Base-by-base conservation (phyloP, 257 asterid species). In the Fraxinus anomala region DNA sequence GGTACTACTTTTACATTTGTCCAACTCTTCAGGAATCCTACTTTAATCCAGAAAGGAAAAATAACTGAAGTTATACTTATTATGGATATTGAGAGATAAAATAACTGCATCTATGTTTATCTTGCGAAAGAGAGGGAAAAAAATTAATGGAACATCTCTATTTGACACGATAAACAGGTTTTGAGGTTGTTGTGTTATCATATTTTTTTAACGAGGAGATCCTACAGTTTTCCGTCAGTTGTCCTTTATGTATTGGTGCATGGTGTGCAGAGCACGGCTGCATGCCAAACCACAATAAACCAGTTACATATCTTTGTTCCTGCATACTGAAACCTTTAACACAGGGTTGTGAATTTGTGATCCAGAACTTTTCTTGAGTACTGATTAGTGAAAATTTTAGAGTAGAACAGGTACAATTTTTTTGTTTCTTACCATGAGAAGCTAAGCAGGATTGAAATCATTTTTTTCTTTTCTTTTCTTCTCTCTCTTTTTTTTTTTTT, bases 221-320 rank as follows among this genome's bases (percentile, higher is more conserved):
- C 74, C 73, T 26, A 44, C 78, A 24, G 33, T 75, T 56, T 72
- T 7, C 21, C n/a, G 13, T 73, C 39, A 54, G 42, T 33, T 67
- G 68, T 66, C 47, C 75, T 59, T 73, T 33, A 5, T 23, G 36
- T 47, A 16, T 68, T 33, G 19, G 74, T 73, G 75, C 72, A 44
- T 36, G 33, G 19, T 23, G 56, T 42, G 19, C 69, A 21, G 61
- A 26, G 63, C 39, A 51, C 33, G 33, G 69, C 70, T 49, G 54
- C 33, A 21, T 8, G 49, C 70, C 54, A 61, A 61, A 42, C 67
- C 37, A 14, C n/a, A 56, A 59, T 21, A 28, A 16, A 63, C 51
- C 21, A 59, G 24, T 79, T 66, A 72, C 44, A 59, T 9, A 19
- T 61, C 73, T 39, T 61, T 44, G 65, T 77, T 70, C 44, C 39